Percentiles rank a stretch among this genome's conserved stretches.
phyloP scores from a whole-genome alignment of 768 basidiomycete genomes.

The Auricularia cornea region DNA sequence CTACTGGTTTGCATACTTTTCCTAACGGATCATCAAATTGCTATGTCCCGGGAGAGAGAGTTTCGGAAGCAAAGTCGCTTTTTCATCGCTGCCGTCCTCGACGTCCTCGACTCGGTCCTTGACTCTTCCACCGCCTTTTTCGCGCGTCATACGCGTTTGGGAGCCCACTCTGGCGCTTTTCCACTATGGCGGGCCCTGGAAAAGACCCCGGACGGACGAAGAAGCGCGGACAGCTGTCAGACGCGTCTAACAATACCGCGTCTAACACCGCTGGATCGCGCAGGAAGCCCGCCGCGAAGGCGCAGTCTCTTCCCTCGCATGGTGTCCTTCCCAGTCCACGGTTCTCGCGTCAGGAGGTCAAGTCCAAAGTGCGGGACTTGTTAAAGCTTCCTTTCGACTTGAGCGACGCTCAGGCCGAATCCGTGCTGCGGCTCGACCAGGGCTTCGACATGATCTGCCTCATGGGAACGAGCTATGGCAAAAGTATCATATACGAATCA shows the following conservation, averaged over 20 bases:
- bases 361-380: background rate
- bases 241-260: background rate
- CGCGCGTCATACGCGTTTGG: background rate
- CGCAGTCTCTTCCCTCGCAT: background rate
- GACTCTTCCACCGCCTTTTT: too few relatives aligned
- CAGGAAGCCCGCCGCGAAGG: background rate
- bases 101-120: too few relatives aligned
- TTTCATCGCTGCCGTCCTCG: too few relatives aligned
- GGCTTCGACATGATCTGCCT: background rate
- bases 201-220: background rate
- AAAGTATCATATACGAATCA: conserved; percentile 22
- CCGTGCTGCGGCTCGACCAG: background rate
- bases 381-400: background rate
- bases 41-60: too few relatives aligned
- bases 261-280: background rate
- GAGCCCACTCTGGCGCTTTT: background rate
- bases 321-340: background rate
- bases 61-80: too few relatives aligned
- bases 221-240: background rate
- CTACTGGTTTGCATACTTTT: too few relatives aligned
- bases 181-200: background rate
- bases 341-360: background rate
- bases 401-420: background rate
- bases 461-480: conserved; percentile 21
- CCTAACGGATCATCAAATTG: too few relatives aligned